Percentiles rank a stretch among this genome's conserved stretches.
These are phyloP conservation scores for Vicia sativa DNA, from an alignment of 306 rosid species.

Conservation along the genomic window DNA sequence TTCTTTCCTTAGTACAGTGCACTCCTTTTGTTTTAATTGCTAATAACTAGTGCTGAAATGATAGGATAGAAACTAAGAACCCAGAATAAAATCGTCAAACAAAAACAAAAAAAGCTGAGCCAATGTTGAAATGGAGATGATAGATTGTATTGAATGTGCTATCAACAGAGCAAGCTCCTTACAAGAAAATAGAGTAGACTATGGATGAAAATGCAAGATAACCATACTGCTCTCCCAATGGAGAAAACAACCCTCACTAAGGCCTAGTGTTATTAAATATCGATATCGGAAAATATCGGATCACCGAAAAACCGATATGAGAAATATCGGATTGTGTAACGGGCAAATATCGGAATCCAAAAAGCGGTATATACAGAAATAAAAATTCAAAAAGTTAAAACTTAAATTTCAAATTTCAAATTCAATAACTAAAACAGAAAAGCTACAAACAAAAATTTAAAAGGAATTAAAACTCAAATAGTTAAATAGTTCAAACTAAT, in stretches of 20 bases:
- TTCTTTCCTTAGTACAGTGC: constrained; percentile 9
- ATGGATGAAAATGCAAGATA: neutral
- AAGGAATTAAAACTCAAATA: too few relatives aligned
- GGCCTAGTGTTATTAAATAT: too few relatives aligned
- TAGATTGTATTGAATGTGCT: neutral
- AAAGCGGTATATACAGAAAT: too few relatives aligned
- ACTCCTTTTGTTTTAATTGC: constrained; percentile 25
- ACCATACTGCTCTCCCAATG: neutral
- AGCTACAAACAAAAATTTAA: too few relatives aligned
- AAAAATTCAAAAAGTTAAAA: too few relatives aligned
- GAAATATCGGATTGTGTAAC: too few relatives aligned
- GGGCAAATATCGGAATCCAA: too few relatives aligned
- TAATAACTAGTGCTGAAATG: constrained; percentile 13
- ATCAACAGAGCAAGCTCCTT: neutral
- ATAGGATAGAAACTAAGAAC: neutral
- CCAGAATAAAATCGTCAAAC: neutral
- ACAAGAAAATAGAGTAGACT: neutral
- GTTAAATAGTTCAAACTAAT: too few relatives aligned
- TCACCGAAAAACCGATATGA: too few relatives aligned
- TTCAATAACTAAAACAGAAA: too few relatives aligned
- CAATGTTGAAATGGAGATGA: neutral
- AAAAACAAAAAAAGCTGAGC: neutral
- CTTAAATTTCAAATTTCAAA: too few relatives aligned
- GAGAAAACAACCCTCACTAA: neutral
- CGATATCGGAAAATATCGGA: too few relatives aligned